Percentiles rank a stretch among this genome's conserved stretches.
Conservation (phyloP, 140 eudicot species). For the Senecio squalidus region DNA sequence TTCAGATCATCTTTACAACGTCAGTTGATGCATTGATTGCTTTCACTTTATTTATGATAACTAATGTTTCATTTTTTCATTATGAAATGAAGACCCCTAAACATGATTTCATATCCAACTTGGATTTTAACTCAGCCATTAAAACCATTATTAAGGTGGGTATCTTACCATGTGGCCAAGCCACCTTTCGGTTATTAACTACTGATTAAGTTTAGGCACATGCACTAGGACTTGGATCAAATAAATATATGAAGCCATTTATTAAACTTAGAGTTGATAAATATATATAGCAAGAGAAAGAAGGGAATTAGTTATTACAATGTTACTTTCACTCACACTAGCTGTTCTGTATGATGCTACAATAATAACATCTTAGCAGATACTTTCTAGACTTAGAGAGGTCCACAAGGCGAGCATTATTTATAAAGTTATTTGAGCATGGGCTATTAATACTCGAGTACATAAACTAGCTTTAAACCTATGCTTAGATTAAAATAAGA, state of each 20-base stretch:
- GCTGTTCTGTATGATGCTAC: not conserved
- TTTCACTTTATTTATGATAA: too few species aligned
- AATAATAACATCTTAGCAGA: not conserved
- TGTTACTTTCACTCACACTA: not conserved
- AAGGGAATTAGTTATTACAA: too few species aligned
- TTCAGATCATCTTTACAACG: too few species aligned
- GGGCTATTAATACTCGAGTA: too few species aligned
- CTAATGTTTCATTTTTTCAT: too few species aligned
- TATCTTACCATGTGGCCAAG: not conserved
- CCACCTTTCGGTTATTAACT: constrained; percentile 8
- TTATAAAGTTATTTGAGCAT: too few species aligned
- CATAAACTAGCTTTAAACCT: too few species aligned
- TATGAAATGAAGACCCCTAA: not conserved
- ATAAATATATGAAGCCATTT: not conserved
- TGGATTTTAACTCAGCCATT: not conserved
- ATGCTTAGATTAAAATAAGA: too few species aligned
- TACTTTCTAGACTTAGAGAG: not conserved
- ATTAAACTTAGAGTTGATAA: not conserved
- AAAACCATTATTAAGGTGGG: not conserved
- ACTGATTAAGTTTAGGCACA: not conserved
- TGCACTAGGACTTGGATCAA: not conserved
- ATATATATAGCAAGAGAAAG: not conserved
- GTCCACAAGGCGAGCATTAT: not conserved
- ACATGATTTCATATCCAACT: not conserved
- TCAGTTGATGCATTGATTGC: too few species aligned